These are phyloP conservation scores for button mushroom (Agaricus bisporus) DNA, from an alignment of 768 basidiomycete species.

Conservation along the genomic window DNA sequence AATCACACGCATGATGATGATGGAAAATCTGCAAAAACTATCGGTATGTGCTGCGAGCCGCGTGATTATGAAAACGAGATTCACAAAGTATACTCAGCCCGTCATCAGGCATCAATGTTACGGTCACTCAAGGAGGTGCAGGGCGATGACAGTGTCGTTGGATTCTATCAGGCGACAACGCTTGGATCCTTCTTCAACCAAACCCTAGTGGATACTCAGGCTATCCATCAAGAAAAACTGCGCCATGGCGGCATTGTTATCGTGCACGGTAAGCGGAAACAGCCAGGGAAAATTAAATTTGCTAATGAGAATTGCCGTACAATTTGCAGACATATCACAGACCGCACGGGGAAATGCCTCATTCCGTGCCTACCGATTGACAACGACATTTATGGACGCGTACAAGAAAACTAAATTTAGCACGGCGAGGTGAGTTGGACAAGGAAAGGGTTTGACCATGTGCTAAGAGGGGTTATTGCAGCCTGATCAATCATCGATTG, in stretches of 20 bases:
- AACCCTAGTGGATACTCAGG: slow-evolving; percentile 74
- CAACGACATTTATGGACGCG: slow-evolving; percentile 72
- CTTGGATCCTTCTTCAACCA: slow-evolving; percentile 85
- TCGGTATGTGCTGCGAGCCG: slow-evolving; percentile 42
- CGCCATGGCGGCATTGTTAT: slow-evolving; percentile 82
- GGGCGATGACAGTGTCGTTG: slow-evolving; percentile 86
- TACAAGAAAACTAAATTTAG: slow-evolving; percentile 83
- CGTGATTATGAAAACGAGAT: background rate
- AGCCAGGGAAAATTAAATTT: background rate
- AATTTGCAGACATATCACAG: slow-evolving; percentile 61
- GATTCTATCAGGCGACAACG: slow-evolving; percentile 88
- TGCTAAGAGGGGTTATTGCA: slow-evolving; percentile 25
- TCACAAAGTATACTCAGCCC: slow-evolving; percentile 37
- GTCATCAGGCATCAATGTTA: slow-evolving; percentile 82
- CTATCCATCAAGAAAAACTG: slow-evolving; percentile 78
- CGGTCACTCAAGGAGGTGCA: slow-evolving; percentile 87
- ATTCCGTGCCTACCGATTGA: slow-evolving; percentile 86
- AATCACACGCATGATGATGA: slow-evolving; percentile 71
- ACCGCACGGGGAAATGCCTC: slow-evolving; percentile 79
- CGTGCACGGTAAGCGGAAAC: slow-evolving; percentile 59
- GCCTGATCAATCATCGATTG: slow-evolving; percentile 72
- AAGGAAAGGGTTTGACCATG: slow-evolving; percentile 10
- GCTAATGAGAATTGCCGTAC: slow-evolving; percentile 9
- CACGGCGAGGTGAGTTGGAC: slow-evolving; percentile 55
- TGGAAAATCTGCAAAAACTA: slow-evolving; percentile 71